Evolutionary conservation across 768 basidiomycete genomes (phyloP).

Genomic region (Calocybe indica): DNA sequence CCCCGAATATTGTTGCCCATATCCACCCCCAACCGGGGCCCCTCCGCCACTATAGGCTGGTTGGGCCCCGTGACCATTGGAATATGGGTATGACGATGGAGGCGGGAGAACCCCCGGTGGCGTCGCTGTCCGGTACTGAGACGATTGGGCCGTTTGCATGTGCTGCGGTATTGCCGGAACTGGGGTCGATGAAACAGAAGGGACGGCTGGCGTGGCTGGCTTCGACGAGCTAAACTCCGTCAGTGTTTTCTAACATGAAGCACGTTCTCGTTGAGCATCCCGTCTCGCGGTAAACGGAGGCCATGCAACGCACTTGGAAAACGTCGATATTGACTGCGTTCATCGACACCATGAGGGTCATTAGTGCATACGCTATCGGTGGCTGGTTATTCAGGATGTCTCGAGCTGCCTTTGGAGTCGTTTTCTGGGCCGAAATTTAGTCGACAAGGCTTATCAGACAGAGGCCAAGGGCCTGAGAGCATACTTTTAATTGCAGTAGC

Average conservation of each 20-base stretch:
- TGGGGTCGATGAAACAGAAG: constrained; percentile 13
- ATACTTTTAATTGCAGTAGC: constrained; percentile 68
- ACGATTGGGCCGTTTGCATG: constrained; percentile 20
- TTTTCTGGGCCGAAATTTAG: constrained; percentile 44
- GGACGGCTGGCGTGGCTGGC: constrained; percentile 14
- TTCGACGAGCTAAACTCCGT: constrained; percentile 32
- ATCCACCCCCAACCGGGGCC: constrained; percentile 4
- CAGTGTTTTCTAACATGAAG: constrained; percentile 47
- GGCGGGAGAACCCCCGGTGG: constrained; percentile 12
- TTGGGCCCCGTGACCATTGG: constrained; percentile 14
- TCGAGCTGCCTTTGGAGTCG: constrained; percentile 63
- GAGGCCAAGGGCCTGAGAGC: background rate
- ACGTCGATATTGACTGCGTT: constrained; percentile 71
- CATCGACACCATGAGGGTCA: constrained; percentile 73
- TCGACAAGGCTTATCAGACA: background rate
- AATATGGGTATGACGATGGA: constrained; percentile 12
- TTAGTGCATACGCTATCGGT: constrained; percentile 71
- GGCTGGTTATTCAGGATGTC: constrained; percentile 68
- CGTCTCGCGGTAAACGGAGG: background rate
- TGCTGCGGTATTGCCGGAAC: constrained; percentile 34
- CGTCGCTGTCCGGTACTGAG: constrained; percentile 27
- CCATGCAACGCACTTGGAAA: constrained; percentile 48
- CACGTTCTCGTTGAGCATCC: background rate
- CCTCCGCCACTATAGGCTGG: constrained; percentile 2
- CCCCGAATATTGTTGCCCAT: constrained; percentile 7